Evolutionary conservation across 192 early-diverging fungal genomes (phyloP).

Genomic region (Coemansia sp.): DNA sequence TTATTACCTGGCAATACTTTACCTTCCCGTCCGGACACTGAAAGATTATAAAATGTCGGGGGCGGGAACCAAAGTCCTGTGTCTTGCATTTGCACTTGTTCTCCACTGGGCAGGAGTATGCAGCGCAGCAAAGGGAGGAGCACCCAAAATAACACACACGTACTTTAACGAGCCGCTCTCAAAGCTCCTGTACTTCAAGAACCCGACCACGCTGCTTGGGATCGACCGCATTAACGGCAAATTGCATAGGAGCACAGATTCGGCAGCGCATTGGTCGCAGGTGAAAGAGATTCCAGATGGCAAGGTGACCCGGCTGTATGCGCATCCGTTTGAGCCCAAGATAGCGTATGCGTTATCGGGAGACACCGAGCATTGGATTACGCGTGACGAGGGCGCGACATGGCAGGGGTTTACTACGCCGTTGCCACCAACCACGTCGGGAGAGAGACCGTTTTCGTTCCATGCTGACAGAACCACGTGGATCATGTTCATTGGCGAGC

Average conservation of each 20-base stretch:
- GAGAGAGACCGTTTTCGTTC: slow-evolving; percentile 59
- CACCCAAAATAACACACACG: slow-evolving; percentile 32
- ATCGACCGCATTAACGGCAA: slow-evolving; percentile 54
- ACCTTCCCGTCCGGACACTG: too few species aligned
- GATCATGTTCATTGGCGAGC: slow-evolving; percentile 65
- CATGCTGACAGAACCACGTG: slow-evolving; percentile 67
- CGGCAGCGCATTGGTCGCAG: slow-evolving; percentile 65
- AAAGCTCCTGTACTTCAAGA: slow-evolving; percentile 53
- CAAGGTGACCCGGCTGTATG: slow-evolving; percentile 53
- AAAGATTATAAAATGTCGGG: too few species aligned
- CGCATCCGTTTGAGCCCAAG: slow-evolving; percentile 67
- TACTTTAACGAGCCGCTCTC: slow-evolving; percentile 42
- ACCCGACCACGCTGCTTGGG: slow-evolving; percentile 50
- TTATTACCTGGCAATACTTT: too few species aligned
- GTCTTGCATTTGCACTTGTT: slow-evolving; percentile 12
- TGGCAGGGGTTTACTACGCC: slow-evolving; percentile 52
- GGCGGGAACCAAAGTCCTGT: background rate
- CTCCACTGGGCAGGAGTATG: background rate
- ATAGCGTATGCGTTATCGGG: slow-evolving; percentile 48
- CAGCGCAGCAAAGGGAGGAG: slow-evolving; percentile 2
- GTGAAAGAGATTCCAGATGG: slow-evolving; percentile 53
- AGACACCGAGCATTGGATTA: slow-evolving; percentile 47
- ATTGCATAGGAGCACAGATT: slow-evolving; percentile 64
- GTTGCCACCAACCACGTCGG: slow-evolving; percentile 34
- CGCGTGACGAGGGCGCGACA: slow-evolving; percentile 46